Evolutionary conservation across 2,329 filamentous ascomycete genomes (phyloP).

Genomic region (Coccinonectria pachysandricola): DNA sequence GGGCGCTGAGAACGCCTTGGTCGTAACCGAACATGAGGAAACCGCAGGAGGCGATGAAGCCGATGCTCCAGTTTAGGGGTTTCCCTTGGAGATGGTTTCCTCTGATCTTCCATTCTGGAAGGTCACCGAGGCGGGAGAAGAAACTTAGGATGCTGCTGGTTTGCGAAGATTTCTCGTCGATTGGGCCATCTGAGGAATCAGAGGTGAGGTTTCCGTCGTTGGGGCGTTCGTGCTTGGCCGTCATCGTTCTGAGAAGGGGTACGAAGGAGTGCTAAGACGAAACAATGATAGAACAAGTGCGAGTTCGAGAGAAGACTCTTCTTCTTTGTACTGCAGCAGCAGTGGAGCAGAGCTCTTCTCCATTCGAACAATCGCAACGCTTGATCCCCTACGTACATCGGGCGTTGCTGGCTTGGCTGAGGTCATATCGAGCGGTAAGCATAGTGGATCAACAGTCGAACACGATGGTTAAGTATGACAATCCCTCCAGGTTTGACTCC

Average conservation of each 20-base stretch:
- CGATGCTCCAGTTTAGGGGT: conserved; percentile 18
- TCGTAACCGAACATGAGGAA: conserved; percentile 25
- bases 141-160: conserved; percentile 5
- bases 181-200: neutral
- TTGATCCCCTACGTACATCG: neutral
- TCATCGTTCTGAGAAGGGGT: neutral
- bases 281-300: too few relatives aligned
- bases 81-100: conserved; percentile 14
- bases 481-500: neutral
- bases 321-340: too few relatives aligned
- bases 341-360: neutral
- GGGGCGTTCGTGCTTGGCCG: conserved; percentile 1
- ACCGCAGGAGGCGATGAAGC: conserved; percentile 19
- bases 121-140: conserved; percentile 10
- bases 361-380: neutral
- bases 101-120: conserved; percentile 16
- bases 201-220: neutral
- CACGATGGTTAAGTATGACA: neutral
- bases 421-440: neutral
- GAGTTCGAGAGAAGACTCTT: too few relatives aligned
- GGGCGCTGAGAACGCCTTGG: conserved; percentile 23
- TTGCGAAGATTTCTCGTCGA: conserved; percentile 1
- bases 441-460: neutral
- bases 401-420: conserved; percentile 1
- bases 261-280: too few relatives aligned